phyloP scores from a whole-genome alignment of 2,329 filamentous ascomycete species.

The Paraconiothyrium brasiliense region DNA sequence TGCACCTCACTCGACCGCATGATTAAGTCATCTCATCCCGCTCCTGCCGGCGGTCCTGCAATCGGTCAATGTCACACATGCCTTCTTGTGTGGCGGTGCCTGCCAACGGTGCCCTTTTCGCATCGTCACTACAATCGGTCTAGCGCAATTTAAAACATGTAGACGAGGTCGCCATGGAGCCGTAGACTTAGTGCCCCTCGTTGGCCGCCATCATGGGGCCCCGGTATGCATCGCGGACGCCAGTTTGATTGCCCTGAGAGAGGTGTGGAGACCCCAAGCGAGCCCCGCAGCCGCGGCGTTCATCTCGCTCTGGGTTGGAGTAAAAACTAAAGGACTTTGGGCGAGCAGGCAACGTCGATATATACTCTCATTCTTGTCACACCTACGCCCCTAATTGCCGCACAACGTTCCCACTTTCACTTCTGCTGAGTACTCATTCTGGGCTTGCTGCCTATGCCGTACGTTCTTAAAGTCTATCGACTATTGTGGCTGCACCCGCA shows the following conservation, averaged over 20 bases:
- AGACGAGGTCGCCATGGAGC: conserved; percentile 33
- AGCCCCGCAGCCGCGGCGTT: conserved; percentile 46
- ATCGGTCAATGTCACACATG: conserved; percentile 27
- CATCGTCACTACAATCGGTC: conserved; percentile 26
- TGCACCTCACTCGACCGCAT: conserved; percentile 26
- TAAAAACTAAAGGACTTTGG: conserved; percentile 16
- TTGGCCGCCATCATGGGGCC: conserved; percentile 31
- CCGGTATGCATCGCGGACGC: conserved; percentile 37
- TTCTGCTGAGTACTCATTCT: conserved; percentile 14
- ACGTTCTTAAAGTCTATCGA: conserved; percentile 20
- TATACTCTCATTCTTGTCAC: conserved; percentile 17
- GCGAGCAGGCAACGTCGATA: conserved; percentile 21
- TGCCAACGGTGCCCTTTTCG: neutral
- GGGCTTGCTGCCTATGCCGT: conserved; percentile 19
- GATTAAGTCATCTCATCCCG: conserved; percentile 31
- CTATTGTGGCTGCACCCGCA: conserved; percentile 42
- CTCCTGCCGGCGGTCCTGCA: conserved; percentile 40
- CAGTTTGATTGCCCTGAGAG: conserved; percentile 39
- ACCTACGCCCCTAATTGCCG: neutral
- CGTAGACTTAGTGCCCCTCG: conserved; percentile 30
- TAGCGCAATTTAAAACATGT: conserved; percentile 38
- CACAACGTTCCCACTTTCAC: conserved; percentile 1
- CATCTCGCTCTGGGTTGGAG: conserved; percentile 40
- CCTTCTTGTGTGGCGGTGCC: conserved; percentile 21
- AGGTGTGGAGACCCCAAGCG: conserved; percentile 45